phyloP scores from a whole-genome alignment of 306 rosid genomes.

The Leucaena leucocephala region DNA sequence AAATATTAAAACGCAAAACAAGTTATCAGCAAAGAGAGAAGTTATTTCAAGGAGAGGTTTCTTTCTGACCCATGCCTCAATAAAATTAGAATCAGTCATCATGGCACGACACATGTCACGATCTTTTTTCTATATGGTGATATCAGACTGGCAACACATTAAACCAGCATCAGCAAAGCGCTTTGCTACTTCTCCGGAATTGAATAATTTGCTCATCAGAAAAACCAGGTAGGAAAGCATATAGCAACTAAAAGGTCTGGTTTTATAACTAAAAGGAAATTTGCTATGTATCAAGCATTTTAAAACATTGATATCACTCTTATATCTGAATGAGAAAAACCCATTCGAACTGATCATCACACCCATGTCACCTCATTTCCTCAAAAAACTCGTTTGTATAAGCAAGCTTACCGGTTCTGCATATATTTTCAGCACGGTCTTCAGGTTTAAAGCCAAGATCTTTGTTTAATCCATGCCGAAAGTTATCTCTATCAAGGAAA shows the following conservation, averaged over 20 bases:
- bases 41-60: constrained; percentile 16
- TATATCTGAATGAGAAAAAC: constrained; percentile 16
- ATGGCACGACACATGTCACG: constrained; percentile 75
- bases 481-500: constrained; percentile 87
- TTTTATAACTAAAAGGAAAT: constrained; percentile 32
- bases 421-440: constrained; percentile 82
- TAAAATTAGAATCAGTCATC: constrained; percentile 64
- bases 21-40: not conserved
- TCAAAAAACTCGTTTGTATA: constrained; percentile 9
- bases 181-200: constrained; percentile 80
- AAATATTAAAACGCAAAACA: constrained; percentile 33
- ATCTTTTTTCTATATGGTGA: constrained; percentile 75
- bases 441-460: constrained; percentile 75
- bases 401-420: constrained; percentile 73
- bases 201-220: constrained; percentile 35
- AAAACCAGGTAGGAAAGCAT: constrained; percentile 8
- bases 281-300: constrained; percentile 25
- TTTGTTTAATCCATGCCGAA: constrained; percentile 83
- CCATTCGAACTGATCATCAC: constrained; percentile 9
- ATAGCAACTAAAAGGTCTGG: constrained; percentile 16
- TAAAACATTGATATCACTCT: constrained; percentile 21
- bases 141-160: constrained; percentile 78
- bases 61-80: constrained; percentile 58
- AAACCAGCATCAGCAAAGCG: constrained; percentile 86
- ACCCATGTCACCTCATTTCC: constrained; percentile 17